phyloP scores from a whole-genome alignment of 495 filamentous ascomycete genomes.

The Terfezia claveryi region DNA sequence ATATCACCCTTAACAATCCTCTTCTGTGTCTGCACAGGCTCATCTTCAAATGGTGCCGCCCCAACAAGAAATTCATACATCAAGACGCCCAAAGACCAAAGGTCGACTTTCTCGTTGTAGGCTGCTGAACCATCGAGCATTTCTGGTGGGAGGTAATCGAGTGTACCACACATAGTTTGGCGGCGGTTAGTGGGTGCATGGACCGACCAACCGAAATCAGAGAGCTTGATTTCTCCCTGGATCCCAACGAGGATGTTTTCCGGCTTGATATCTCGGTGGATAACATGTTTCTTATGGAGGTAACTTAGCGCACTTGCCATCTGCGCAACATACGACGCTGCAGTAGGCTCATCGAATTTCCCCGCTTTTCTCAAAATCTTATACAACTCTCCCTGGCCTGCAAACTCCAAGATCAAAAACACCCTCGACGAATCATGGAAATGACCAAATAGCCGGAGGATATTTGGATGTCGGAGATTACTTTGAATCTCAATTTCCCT shows the following conservation, averaged over 20 bases:
- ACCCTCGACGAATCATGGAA: conserved; percentile 95
- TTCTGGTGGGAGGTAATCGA: conserved; percentile 94
- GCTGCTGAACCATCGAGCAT: conserved; percentile 79
- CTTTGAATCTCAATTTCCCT: conserved; percentile 96
- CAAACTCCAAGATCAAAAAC: conserved; percentile 90
- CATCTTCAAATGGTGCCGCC: conserved; percentile 92
- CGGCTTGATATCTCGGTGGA: conserved; percentile 96
- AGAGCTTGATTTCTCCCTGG: conserved; percentile 96
- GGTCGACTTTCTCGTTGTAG: conserved; percentile 85
- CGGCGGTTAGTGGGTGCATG: conserved; percentile 65
- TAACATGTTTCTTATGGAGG: conserved; percentile 92
- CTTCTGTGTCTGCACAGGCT: conserved; percentile 79
- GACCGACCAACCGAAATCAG: conserved; percentile 96
- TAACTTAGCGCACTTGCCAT: conserved; percentile 88
- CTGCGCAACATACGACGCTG: conserved; percentile 89
- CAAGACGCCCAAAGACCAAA: conserved; percentile 88
- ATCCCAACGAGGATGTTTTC: conserved; percentile 96
- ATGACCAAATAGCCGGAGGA: conserved; percentile 79
- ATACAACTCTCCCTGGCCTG: conserved; percentile 86
- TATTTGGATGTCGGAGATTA: conserved; percentile 89
- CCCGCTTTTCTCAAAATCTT: conserved; percentile 80
- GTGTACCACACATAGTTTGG: conserved; percentile 88
- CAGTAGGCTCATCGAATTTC: conserved; percentile 86
- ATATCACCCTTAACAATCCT: conserved; percentile 80
- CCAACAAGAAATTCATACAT: conserved; percentile 94